Conservation (phyloP, 2,329 filamentous ascomycete genomes). For the Tolypocladium endophyticum region DNA sequence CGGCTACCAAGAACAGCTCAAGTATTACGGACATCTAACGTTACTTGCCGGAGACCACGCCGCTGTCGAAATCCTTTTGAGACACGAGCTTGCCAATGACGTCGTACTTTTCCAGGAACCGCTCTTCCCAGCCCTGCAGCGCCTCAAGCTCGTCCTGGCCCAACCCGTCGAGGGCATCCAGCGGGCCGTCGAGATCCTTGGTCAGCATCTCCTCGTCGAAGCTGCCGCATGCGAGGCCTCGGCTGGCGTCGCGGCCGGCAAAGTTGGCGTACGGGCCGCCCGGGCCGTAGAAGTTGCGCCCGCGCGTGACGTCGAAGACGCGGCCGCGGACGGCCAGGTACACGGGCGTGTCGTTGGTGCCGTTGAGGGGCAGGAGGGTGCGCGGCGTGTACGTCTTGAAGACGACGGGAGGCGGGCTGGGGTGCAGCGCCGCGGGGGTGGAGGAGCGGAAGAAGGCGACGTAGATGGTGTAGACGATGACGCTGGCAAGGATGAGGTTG, state of each 20-base stretch:
- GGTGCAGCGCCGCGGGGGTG: constrained; percentile 34
- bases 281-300: constrained; percentile 91
- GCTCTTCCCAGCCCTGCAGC: constrained; percentile 82
- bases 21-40: background rate
- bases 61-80: constrained; percentile 24
- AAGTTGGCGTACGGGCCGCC: constrained; percentile 95
- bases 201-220: constrained; percentile 96
- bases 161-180: constrained; percentile 67
- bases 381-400: constrained; percentile 64
- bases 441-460: constrained; percentile 37
- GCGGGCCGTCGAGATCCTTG: constrained; percentile 71
- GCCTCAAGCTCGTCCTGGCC: constrained; percentile 70
- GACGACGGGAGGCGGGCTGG: constrained; percentile 46
- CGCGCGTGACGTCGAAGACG: constrained; percentile 81
- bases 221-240: constrained; percentile 80
- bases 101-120: constrained; percentile 87
- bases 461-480: constrained; percentile 50
- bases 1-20: background rate
- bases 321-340: constrained; percentile 85
- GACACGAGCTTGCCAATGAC: constrained; percentile 80
- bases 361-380: constrained; percentile 80
- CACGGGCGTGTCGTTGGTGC: constrained; percentile 60
- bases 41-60: background rate
- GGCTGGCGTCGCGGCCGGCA: constrained; percentile 79
- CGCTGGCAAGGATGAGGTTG: constrained; percentile 48